phyloP scores from a whole-genome alignment of 2,329 filamentous ascomycete genomes.

The Rhynchosporium secalis region DNA sequence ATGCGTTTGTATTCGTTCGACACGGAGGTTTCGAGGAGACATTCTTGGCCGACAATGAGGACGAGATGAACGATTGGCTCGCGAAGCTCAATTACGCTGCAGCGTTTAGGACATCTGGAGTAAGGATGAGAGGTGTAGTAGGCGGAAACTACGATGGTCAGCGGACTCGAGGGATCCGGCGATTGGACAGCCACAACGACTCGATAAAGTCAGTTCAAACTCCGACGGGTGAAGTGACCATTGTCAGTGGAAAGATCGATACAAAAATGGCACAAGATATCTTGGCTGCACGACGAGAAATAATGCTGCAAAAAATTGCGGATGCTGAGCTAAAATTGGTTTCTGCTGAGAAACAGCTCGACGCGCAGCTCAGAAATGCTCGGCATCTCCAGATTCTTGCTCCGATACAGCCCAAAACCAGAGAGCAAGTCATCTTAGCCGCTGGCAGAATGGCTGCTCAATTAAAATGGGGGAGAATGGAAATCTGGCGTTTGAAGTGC shows the following conservation, averaged over 20 bases:
- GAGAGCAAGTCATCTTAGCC: conserved; percentile 81
- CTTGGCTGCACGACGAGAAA: conserved; percentile 73
- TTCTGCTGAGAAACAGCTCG: conserved; percentile 72
- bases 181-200: conserved; percentile 57
- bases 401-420: conserved; percentile 85
- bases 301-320: conserved; percentile 80
- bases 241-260: conserved; percentile 73
- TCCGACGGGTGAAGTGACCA: conserved; percentile 70
- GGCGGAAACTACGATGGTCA: conserved; percentile 86
- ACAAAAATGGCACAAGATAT: conserved; percentile 85
- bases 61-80: conserved; percentile 95
- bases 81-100: conserved; percentile 95
- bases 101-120: conserved; percentile 87
- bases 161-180: conserved; percentile 67
- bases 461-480: conserved; percentile 89
- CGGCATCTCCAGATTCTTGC: conserved; percentile 86
- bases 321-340: conserved; percentile 81
- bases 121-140: conserved; percentile 84
- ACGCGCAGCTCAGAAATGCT: conserved; percentile 82
- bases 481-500: conserved; percentile 89
- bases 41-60: conserved; percentile 84
- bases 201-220: conserved; percentile 64
- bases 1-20: conserved; percentile 88
- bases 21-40: conserved; percentile 87
- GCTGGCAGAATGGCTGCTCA: conserved; percentile 84